phyloP scores from a whole-genome alignment of 208 protist genomes.

The Naegleria gruberi region DNA sequence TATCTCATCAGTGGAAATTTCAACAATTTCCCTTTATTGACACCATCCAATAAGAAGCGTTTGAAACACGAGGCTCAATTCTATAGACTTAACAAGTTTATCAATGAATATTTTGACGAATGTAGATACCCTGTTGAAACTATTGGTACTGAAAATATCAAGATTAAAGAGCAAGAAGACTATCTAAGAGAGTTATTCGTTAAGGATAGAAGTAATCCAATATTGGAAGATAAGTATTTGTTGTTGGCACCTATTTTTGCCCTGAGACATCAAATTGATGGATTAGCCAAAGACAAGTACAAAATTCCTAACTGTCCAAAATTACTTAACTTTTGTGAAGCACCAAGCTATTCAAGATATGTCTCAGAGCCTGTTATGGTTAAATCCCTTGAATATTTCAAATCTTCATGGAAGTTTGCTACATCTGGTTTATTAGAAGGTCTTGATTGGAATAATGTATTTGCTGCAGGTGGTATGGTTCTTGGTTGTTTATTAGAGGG shows the following conservation, averaged over 20 bases:
- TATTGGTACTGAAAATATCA: conserved; percentile 1
- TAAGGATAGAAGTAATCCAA: not conserved
- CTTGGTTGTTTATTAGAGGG: not conserved
- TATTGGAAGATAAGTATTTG: not conserved
- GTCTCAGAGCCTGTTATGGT: not conserved
- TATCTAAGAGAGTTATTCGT: conserved; percentile 8
- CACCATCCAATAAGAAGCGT: not conserved
- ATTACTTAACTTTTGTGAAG: not conserved
- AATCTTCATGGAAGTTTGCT: not conserved
- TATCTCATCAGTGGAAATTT: not conserved
- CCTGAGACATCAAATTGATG: not conserved
- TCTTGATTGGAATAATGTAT: not conserved
- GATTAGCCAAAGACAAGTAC: not conserved
- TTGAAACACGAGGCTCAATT: not conserved
- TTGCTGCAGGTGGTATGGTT: not conserved
- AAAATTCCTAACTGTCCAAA: not conserved
- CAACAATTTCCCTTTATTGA: not conserved
- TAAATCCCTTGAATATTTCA: not conserved
- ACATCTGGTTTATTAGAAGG: not conserved
- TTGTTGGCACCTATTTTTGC: not conserved
- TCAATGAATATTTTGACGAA: not conserved
- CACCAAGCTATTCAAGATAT: not conserved
- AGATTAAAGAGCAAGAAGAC: not conserved
- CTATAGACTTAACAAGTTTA: not conserved
- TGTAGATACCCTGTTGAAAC: not conserved